Base-by-base conservation (phyloP, 768 basidiomycete genomes). In the Thelephora ganbajun region DNA sequence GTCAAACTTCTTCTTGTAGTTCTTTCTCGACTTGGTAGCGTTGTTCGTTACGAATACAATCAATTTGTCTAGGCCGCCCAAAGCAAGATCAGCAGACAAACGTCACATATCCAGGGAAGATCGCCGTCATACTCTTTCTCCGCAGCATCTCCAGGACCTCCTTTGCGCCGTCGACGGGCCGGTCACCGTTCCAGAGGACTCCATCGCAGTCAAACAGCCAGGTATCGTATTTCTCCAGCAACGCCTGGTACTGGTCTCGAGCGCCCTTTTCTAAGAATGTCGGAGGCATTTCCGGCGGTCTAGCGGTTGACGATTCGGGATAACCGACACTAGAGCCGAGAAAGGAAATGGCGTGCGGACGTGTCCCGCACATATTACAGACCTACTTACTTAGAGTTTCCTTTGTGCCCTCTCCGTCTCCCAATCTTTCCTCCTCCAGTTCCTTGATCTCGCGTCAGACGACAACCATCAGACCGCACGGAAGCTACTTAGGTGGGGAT, bases 171-270 rank as follows among this genome's bases (percentile, higher is more conserved):
- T 88, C 81, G 55, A 93, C 76, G 26, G 85, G 67, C 43, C 72
- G 69, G 63, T 85, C 83, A 13, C 86, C 92, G 48, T 80, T 78
- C 88, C 93, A 97, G 33, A 97, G 70, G 18, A 97, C 93, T 12
- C 92, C 93, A 59, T 97, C 92, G 60, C 93, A 97, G 64, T 97
- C 92, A 53, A 96, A 87, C 65, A 97, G 73, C 80, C 91, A 94
- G 22, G 92, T 94, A 60, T 97, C 92, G 61, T 84, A 91, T 58
- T 74, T 65, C 57, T 71, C 68, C 26, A 76, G 52, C 33, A 76
- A 64, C 35, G 49, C 48, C 26, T 57, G 51, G 56, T 73, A 74
- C 41, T 63, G 57, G 33, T 53, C 46, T 2, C 49, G 48, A 18
- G 57, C 26, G 5, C 5, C 26, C 26, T 30, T 30, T 9, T 30